phyloP scores from a whole-genome alignment of 1,284 basidiomycete species.

The Somion occarium region DNA sequence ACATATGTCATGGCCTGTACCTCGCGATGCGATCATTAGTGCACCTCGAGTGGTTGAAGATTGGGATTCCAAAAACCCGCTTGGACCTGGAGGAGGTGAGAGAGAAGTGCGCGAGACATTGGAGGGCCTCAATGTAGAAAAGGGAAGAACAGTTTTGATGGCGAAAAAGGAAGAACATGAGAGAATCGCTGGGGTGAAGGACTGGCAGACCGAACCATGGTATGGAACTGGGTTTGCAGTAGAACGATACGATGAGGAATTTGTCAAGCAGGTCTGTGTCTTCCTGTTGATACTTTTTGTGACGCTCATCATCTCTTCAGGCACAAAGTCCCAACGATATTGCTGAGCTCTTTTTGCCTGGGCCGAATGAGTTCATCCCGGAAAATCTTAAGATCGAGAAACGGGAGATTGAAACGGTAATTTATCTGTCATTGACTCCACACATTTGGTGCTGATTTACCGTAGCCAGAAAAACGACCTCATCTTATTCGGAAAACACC shows the following conservation, averaged over 20 bases:
- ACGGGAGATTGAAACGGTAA: constrained; percentile 57
- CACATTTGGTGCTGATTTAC: constrained; percentile 7
- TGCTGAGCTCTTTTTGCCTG: constrained; percentile 73
- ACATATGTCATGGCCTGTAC: constrained; percentile 76
- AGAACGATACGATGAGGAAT: constrained; percentile 59
- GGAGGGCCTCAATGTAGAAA: constrained; percentile 53
- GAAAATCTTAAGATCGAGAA: constrained; percentile 82
- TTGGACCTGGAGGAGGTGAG: constrained; percentile 31
- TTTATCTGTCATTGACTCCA: constrained; percentile 8
- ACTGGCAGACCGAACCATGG: constrained; percentile 76
- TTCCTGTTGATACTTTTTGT: constrained; percentile 1
- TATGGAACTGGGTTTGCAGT: constrained; percentile 85
- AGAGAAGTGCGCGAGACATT: constrained; percentile 64
- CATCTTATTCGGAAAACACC: constrained; percentile 70
- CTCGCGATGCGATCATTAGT: constrained; percentile 76
- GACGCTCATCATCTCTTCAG: constrained; percentile 30
- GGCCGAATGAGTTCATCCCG: constrained; percentile 88
- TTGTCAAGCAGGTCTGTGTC: constrained; percentile 51
- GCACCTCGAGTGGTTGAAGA: constrained; percentile 74
- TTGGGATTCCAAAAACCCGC: constrained; percentile 56
- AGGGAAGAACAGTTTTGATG: constrained; percentile 75
- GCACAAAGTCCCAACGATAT: constrained; percentile 60
- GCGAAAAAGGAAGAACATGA: constrained; percentile 66
- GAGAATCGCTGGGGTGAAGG: constrained; percentile 38
- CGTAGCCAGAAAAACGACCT: constrained; percentile 70